These are phyloP conservation scores for Pythium folliculosum DNA, from an alignment of 352 stramenopile species.

Conservation along the genomic window DNA sequence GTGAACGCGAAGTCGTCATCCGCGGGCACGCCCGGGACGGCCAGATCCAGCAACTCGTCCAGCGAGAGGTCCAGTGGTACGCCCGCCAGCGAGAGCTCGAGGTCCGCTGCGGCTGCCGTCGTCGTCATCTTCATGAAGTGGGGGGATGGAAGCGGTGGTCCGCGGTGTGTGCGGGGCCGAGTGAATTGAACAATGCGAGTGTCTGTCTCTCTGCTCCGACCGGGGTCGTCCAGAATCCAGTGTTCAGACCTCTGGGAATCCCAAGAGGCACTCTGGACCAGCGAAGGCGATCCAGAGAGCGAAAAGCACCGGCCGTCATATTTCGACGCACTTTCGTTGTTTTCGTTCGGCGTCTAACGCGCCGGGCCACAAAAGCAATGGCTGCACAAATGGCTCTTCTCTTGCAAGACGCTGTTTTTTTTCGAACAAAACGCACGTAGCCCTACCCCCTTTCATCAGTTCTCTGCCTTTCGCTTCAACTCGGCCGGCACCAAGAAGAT, in stretches of 20 bases:
- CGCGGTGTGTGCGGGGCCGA: background rate
- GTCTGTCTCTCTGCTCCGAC: background rate
- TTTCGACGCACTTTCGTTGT: background rate
- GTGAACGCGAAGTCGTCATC: conserved; percentile 26
- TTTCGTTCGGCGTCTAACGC: background rate
- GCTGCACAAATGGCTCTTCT: background rate
- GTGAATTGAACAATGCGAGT: conserved; percentile 12
- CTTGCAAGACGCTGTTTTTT: background rate
- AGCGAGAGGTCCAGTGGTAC: conserved; percentile 14
- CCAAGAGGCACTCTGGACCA: background rate
- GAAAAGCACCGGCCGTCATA: background rate
- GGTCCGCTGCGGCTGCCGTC: background rate
- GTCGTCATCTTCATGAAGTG: background rate
- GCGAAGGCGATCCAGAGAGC: background rate
- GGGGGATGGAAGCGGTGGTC: background rate
- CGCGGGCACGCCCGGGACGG: conserved; percentile 3
- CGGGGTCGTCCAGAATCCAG: too few relatives aligned
- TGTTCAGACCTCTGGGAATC: background rate
- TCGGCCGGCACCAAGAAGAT: background rate
- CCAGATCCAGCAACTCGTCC: conserved; percentile 14
- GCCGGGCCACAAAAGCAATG: background rate
- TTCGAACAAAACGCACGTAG: background rate
- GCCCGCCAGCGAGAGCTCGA: conserved; percentile 5
- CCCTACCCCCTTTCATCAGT: background rate
- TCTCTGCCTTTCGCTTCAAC: background rate